Conservation (phyloP, 305 asterid genomes). For the Rubia occidens region DNA sequence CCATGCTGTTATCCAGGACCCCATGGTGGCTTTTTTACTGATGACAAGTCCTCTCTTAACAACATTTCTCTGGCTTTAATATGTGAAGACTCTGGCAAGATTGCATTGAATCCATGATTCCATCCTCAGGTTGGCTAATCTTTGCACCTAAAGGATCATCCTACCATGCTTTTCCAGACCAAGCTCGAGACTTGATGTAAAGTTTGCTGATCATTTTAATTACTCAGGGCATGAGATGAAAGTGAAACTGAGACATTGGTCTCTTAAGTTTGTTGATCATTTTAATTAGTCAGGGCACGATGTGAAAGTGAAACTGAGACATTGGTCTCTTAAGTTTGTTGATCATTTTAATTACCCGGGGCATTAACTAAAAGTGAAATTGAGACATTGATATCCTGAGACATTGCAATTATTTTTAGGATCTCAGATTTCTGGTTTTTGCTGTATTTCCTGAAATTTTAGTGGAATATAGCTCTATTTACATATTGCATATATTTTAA, state of each 20-base stretch:
- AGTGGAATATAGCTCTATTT: neutral
- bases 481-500: neutral
- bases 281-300: too few species aligned
- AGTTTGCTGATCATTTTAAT: too few species aligned
- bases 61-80: neutral
- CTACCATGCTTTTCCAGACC: too few species aligned
- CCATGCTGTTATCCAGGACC: slow-evolving; percentile 1
- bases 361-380: too few species aligned
- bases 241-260: too few species aligned
- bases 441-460: neutral
- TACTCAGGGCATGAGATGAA: too few species aligned
- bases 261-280: too few species aligned
- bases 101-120: neutral
- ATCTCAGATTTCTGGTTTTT: neutral
- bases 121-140: neutral
- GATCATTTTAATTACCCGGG: too few species aligned
- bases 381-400: too few species aligned
- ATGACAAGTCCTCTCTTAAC: neutral
- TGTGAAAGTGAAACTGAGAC: too few species aligned
- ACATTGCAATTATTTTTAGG: neutral
- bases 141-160: neutral
- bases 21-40: neutral
- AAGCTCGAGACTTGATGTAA: too few species aligned
- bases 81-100: neutral
- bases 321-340: too few species aligned